A percentile compares a stretch with the other conserved stretches of the same genome.
phyloP scores from a whole-genome alignment of 2,329 filamentous ascomycete genomes.

The Trichoderma sp. region DNA sequence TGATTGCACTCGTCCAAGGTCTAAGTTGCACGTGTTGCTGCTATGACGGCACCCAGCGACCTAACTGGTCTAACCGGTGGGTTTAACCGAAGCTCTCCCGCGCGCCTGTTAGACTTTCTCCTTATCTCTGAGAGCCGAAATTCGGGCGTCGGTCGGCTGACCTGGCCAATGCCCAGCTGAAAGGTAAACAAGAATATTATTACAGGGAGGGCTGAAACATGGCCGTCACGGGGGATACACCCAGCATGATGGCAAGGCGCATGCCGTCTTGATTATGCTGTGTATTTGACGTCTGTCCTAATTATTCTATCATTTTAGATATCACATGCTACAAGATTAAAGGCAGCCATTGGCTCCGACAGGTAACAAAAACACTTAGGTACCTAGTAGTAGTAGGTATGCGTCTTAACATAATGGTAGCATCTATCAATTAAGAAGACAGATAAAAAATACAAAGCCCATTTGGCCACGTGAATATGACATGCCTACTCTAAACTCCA shows the following conservation, averaged over 20 bases:
- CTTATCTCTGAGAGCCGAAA: conserved; percentile 4
- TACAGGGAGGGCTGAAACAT: conserved; percentile 1
- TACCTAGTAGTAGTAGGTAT: too few species aligned
- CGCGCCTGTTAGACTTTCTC: conserved; percentile 15
- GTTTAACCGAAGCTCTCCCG: conserved; percentile 24
- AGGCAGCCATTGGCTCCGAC: not conserved
- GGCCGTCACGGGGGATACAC: not conserved
- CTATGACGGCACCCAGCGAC: conserved; percentile 25
- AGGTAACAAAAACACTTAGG: not conserved
- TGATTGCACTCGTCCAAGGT: conserved; percentile 19
- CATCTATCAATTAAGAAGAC: not conserved
- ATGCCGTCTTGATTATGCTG: not conserved
- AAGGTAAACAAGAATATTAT: not conserved
- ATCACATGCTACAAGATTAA: not conserved
- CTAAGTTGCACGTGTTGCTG: conserved; percentile 18
- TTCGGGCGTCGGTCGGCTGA: conserved; percentile 15
- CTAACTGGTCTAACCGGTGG: not conserved
- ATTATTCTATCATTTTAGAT: not conserved
- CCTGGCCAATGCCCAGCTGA: conserved; percentile 2
- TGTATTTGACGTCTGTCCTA: not conserved
- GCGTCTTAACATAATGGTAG: not conserved
- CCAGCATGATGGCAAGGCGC: not conserved
- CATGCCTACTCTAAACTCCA: conserved; percentile 26
- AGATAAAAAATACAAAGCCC: not conserved
- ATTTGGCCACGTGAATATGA: conserved; percentile 19